Base-by-base conservation (phyloP, 768 basidiomycete species). In the Pleurotus ostreatus region DNA sequence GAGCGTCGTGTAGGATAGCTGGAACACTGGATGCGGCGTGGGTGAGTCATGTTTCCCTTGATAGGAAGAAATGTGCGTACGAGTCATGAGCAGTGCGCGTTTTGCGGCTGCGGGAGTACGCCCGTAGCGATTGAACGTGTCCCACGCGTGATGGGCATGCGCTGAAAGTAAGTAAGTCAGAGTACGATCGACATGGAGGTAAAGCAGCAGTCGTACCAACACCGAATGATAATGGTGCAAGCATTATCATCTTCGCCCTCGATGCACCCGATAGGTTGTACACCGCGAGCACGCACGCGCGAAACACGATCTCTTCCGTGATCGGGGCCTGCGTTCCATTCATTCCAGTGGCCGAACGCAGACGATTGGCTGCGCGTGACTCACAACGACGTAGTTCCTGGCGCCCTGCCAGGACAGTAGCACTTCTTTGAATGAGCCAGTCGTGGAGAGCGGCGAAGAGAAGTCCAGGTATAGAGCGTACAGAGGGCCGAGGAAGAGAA, bases 141-240 rank as follows among this genome's bases (percentile, higher is more conserved):
- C 97, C 81, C 85, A 91, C 12, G 87, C 93, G 63, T 98, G 97
- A 63, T 99, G 97, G 0, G 85, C 71, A 66, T 99, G 97, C 1
- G 97, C 96, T 94, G 61, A 23, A 16, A n/a, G 34, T 11, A 9
- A 11, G 30, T 51, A 49, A 48, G 16, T 38, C 39, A 20, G 22
- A 18, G 44, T 25, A n/a, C 25, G 30, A 49, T n/a, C 5, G 15
- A 49, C 9, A 6, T 37, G 3, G 11, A 30, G 15, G 7, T 11
- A 13, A 37, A 44, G 39, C 20, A 39, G 2, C 20, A 4, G 5
- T 70, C 86, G 44, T 58, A 92, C 94, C 94, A 25, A 91, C 71
- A 16, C 94, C 97, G 63, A 99, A 99, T 55, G 86, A 84, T 9
- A 97, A 70, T 0, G 97, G 97, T 2, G 88, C 80, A 0, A 89